Percentiles rank a stretch among this genome's conserved stretches.
These are phyloP conservation scores for Solanum arcanum DNA, from an alignment of 257 asterid species.

Conservation along the genomic window DNA sequence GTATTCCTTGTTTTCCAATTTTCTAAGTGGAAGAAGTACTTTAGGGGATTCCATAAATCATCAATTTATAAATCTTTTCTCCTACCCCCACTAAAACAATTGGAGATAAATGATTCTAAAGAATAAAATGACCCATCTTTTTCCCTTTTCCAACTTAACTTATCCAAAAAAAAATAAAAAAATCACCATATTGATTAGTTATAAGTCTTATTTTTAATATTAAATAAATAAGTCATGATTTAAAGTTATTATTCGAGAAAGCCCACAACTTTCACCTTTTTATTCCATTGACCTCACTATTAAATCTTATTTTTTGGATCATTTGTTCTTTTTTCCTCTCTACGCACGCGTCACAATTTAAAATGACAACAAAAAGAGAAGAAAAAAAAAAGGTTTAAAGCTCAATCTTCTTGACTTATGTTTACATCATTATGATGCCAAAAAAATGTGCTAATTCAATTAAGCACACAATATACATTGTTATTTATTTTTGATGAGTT, in stretches of 20 bases:
- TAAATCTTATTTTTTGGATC: neutral
- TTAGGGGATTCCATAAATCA: neutral
- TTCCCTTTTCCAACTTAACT: neutral
- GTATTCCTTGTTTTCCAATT: neutral
- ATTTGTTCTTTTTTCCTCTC: neutral
- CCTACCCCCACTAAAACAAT: constrained; percentile 3
- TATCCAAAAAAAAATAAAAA: neutral
- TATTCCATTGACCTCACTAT: constrained; percentile 1
- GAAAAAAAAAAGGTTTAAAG: neutral
- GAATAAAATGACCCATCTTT: neutral
- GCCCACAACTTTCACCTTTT: constrained; percentile 8
- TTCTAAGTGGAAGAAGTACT: neutral
- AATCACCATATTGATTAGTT: neutral
- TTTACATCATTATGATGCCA: constrained; percentile 6
- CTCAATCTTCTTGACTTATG: neutral
- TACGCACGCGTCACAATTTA: neutral
- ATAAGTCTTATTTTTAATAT: neutral
- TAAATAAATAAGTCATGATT: neutral
- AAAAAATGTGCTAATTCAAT: neutral
- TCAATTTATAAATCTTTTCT: neutral
- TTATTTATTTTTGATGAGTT: neutral
- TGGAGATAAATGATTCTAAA: neutral
- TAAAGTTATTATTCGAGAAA: neutral
- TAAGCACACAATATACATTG: neutral
- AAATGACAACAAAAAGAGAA: neutral